These are phyloP conservation scores for Pythium utonaiense DNA, from an alignment of 352 stramenopile genomes.

Conservation along the genomic window DNA sequence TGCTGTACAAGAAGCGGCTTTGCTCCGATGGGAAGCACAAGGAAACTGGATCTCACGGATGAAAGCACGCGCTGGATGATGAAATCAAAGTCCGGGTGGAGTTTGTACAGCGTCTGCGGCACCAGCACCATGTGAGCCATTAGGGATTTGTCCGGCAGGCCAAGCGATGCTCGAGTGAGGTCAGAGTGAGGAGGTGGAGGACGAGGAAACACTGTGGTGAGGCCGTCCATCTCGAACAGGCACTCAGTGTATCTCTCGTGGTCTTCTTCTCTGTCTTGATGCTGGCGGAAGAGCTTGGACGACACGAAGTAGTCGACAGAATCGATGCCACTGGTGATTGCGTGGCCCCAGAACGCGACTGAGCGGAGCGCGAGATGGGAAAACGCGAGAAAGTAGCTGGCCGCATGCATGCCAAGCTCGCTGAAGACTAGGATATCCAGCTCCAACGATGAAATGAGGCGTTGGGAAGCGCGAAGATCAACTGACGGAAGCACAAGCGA, in stretches of 20 bases:
- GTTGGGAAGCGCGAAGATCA: slow-evolving; percentile 27
- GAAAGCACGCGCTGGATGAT: slow-evolving; percentile 40
- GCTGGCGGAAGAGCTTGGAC: slow-evolving; percentile 34
- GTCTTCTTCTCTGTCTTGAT: background rate
- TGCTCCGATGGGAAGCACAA: slow-evolving; percentile 35
- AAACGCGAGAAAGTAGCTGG: slow-evolving; percentile 62
- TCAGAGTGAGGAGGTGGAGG: slow-evolving; percentile 9
- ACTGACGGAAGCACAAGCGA: slow-evolving; percentile 15
- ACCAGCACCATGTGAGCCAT: slow-evolving; percentile 42
- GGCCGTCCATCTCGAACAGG: slow-evolving; percentile 49
- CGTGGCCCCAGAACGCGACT: slow-evolving; percentile 58
- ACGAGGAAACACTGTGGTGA: slow-evolving; percentile 43
- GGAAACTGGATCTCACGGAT: slow-evolving; percentile 22
- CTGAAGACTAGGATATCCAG: slow-evolving; percentile 66
- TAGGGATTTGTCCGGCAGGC: slow-evolving; percentile 4
- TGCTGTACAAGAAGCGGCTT: slow-evolving; percentile 27
- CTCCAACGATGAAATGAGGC: slow-evolving; percentile 28
- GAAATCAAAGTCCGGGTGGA: slow-evolving; percentile 58
- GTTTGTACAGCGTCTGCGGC: slow-evolving; percentile 69
- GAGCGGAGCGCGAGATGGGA: slow-evolving; percentile 38
- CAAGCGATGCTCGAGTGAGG: slow-evolving; percentile 12
- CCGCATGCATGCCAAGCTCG: slow-evolving; percentile 55
- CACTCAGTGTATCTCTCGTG: slow-evolving; percentile 40
- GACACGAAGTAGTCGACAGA: slow-evolving; percentile 65
- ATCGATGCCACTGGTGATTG: slow-evolving; percentile 48